These are phyloP conservation scores for Kalanchoe fedtschenkoi DNA, from an alignment of 164 flowering plant genomes.

Conservation along the genomic window DNA sequence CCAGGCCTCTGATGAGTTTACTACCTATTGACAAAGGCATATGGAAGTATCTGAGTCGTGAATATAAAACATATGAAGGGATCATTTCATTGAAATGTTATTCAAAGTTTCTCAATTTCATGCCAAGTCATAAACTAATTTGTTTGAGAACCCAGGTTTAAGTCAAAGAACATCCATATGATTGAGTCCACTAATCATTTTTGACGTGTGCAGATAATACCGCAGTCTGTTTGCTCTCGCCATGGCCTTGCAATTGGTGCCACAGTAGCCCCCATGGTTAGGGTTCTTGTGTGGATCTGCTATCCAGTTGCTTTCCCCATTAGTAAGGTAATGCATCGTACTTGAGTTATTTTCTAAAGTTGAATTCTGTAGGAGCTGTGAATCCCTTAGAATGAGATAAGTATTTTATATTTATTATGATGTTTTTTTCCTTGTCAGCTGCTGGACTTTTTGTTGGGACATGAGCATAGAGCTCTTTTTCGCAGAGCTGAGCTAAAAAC, in stretches of 20 bases:
- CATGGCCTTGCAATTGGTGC: slow-evolving; percentile 93
- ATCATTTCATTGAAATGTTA: too few species aligned
- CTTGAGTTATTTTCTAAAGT: background rate
- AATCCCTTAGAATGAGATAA: background rate
- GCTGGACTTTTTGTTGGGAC: slow-evolving; percentile 67
- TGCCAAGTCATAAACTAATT: too few species aligned
- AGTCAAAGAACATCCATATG: background rate
- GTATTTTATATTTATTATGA: background rate
- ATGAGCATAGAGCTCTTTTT: slow-evolving; percentile 72
- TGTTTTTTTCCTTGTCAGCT: slow-evolving; percentile 37
- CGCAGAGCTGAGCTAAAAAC: slow-evolving; percentile 98
- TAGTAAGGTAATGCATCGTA: slow-evolving; percentile 63
- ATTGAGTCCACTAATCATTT: background rate
- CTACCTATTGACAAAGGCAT: too few species aligned
- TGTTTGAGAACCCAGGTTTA: too few species aligned
- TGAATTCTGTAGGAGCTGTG: background rate
- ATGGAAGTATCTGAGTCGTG: too few species aligned
- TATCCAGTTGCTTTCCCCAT: slow-evolving; percentile 94
- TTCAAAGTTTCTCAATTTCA: too few species aligned
- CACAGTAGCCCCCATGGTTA: slow-evolving; percentile 76
- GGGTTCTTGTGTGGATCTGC: slow-evolving; percentile 93
- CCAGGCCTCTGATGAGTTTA: too few species aligned
- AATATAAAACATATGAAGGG: too few species aligned
- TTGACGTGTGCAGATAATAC: slow-evolving; percentile 58
- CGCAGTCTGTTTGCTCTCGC: slow-evolving; percentile 94